These are phyloP conservation scores for Pyrenochaeta sp. DNA, from an alignment of 2,329 filamentous ascomycete genomes.

Conservation along the genomic window DNA sequence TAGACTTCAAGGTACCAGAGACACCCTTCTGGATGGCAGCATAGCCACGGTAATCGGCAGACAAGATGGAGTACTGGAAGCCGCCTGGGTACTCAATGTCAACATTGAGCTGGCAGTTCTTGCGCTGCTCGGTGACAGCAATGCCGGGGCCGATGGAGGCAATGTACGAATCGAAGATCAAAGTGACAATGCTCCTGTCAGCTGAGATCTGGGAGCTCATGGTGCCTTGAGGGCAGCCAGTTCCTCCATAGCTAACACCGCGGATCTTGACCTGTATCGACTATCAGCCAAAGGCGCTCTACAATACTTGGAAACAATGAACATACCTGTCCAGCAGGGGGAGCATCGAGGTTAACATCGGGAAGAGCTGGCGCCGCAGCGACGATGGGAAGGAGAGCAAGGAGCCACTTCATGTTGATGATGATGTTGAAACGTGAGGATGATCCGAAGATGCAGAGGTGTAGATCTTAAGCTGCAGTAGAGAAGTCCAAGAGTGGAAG, in stretches of 20 bases:
- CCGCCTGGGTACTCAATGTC: slow-evolving; percentile 61
- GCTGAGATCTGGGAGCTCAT: slow-evolving; percentile 54
- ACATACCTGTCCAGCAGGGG: slow-evolving; percentile 39
- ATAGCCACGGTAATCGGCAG: slow-evolving; percentile 63
- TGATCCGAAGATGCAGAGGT: slow-evolving; percentile 20
- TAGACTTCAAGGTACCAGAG: slow-evolving; percentile 60
- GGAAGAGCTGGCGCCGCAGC: slow-evolving; percentile 37
- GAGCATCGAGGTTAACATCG: slow-evolving; percentile 32
- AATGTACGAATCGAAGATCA: slow-evolving; percentile 63
- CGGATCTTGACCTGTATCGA: slow-evolving; percentile 52
- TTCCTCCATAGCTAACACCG: slow-evolving; percentile 57
- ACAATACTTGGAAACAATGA: neutral
- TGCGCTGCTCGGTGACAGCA: slow-evolving; percentile 55
- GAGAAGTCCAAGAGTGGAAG: slow-evolving; percentile 31
- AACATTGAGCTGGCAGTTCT: slow-evolving; percentile 65
- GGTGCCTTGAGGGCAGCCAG: slow-evolving; percentile 57
- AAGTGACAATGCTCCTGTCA: slow-evolving; percentile 58
- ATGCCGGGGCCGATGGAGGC: slow-evolving; percentile 59
- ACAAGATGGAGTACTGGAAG: slow-evolving; percentile 63
- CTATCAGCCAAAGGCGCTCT: slow-evolving; percentile 16
- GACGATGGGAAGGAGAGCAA: slow-evolving; percentile 44
- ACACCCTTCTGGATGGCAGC: slow-evolving; percentile 57
- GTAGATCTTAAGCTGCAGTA: slow-evolving; percentile 26
- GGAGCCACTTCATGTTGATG: slow-evolving; percentile 50
- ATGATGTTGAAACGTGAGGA: slow-evolving; percentile 18